Percentiles rank a stretch among this genome's conserved stretches.
These are phyloP conservation scores for Metarhizium guizhouense DNA, from an alignment of 2,329 filamentous ascomycete genomes.

Conservation along the genomic window DNA sequence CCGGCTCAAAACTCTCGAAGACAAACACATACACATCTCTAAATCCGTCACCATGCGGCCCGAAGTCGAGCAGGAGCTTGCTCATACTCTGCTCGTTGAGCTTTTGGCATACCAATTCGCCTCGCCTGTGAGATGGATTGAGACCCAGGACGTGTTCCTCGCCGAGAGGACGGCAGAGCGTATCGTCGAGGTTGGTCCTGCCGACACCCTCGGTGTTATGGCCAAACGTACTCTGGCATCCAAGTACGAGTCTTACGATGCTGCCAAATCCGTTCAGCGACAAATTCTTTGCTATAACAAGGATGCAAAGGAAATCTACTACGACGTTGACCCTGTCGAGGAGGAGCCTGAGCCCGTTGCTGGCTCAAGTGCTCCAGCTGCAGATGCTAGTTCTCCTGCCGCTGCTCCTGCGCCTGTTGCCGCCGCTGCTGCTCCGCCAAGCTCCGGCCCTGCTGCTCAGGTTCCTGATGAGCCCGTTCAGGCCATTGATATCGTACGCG, in stretches of 20 bases:
- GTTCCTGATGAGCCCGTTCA: slow-evolving; percentile 81
- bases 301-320: slow-evolving; percentile 98
- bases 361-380: slow-evolving; percentile 35
- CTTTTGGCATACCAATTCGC: slow-evolving; percentile 98
- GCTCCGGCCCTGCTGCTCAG: slow-evolving; percentile 77
- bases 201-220: slow-evolving; percentile 96
- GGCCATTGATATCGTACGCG: slow-evolving; percentile 81
- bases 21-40: background rate
- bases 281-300: slow-evolving; percentile 99
- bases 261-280: slow-evolving; percentile 88
- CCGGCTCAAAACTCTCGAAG: background rate
- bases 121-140: slow-evolving; percentile 98
- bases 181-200: slow-evolving; percentile 94
- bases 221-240: slow-evolving; percentile 89
- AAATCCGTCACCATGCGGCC: slow-evolving; percentile 67
- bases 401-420: slow-evolving; percentile 45
- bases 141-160: slow-evolving; percentile 99
- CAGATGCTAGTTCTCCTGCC: slow-evolving; percentile 44
- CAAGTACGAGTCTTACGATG: slow-evolving; percentile 98
- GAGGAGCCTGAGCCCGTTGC: slow-evolving; percentile 68
- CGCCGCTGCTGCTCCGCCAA: slow-evolving; percentile 51
- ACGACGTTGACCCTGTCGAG: slow-evolving; percentile 90
- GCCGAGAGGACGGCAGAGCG: slow-evolving; percentile 92
- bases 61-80: slow-evolving; percentile 98
- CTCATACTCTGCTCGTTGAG: slow-evolving; percentile 96